Conservation (phyloP, 2,329 filamentous ascomycete species). For the Alternaria tenuissima region DNA sequence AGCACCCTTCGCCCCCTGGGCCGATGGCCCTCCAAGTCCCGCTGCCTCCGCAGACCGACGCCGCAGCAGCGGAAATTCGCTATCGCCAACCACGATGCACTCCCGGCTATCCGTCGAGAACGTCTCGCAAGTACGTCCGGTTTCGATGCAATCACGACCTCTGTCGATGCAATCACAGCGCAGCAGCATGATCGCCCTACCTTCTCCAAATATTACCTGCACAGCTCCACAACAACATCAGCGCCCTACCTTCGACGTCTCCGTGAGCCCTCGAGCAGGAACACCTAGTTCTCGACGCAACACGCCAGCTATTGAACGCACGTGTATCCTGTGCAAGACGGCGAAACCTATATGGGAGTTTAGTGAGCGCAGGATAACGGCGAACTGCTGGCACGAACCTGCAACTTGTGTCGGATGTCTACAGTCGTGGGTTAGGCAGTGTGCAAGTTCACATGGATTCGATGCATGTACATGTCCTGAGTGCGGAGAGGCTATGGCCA, state of each 20-base stretch:
- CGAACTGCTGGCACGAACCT: slow-evolving; percentile 40
- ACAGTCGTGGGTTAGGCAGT: slow-evolving; percentile 35
- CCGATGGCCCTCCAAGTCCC: slow-evolving; percentile 30
- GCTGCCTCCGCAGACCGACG: slow-evolving; percentile 23
- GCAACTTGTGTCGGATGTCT: slow-evolving; percentile 40
- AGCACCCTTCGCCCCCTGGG: slow-evolving; percentile 36
- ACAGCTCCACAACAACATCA: slow-evolving; percentile 15
- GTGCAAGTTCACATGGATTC: slow-evolving; percentile 27
- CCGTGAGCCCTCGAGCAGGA: slow-evolving; percentile 14
- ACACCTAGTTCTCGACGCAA: slow-evolving; percentile 22
- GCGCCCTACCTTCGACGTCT: slow-evolving; percentile 1
- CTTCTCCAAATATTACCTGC: slow-evolving; percentile 10
- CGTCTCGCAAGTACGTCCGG: slow-evolving; percentile 20
- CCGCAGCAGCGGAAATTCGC: slow-evolving; percentile 23
- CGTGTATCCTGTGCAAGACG: slow-evolving; percentile 41
- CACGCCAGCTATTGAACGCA: slow-evolving; percentile 29
- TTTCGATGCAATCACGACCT: slow-evolving; percentile 20
- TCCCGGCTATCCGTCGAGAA: slow-evolving; percentile 18
- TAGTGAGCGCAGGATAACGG: slow-evolving; percentile 30
- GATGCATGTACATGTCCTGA: slow-evolving; percentile 40
- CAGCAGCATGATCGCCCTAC: slow-evolving; percentile 5
- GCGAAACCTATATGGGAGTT: slow-evolving; percentile 31
- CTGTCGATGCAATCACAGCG: slow-evolving; percentile 26
- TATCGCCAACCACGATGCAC: slow-evolving; percentile 17
- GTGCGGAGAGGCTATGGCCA: slow-evolving; percentile 36